A percentile compares a stretch with the other conserved stretches of the same genome.
Evolutionary conservation across 768 basidiomycete species (phyloP).

Genomic region (Podaxis carcinomalis): DNA sequence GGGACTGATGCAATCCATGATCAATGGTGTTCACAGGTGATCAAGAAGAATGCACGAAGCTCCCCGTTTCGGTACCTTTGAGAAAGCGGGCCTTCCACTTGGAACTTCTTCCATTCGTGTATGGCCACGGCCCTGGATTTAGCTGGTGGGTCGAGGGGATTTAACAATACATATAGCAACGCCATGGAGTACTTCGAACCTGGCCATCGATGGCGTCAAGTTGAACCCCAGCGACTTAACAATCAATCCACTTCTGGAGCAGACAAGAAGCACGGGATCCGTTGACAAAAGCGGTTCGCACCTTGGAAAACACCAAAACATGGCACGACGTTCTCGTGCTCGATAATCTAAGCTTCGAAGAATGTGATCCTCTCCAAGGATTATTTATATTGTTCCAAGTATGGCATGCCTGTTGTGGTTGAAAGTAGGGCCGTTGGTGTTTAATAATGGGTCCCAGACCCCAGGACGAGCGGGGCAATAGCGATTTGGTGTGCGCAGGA

Average conservation of each 20-base stretch:
- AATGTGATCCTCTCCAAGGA: not conserved
- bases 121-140: not conserved
- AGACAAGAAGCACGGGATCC: not conserved
- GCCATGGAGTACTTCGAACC: not conserved
- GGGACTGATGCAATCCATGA: constrained; percentile 1
- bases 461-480: not conserved
- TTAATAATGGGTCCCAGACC: not conserved
- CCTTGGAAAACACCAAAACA: not conserved
- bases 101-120: constrained; percentile 1
- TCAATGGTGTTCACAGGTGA: constrained; percentile 1
- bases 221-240: not conserved
- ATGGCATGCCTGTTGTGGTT: not conserved
- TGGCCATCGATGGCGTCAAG: not conserved
- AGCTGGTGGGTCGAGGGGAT: not conserved
- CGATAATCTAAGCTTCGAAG: not conserved
- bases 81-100: not conserved
- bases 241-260: not conserved
- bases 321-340: not conserved
- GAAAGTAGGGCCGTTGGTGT: not conserved
- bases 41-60: not conserved
- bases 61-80: not conserved
- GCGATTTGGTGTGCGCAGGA: not conserved
- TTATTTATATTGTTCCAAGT: not conserved
- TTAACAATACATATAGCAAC: too few relatives aligned
- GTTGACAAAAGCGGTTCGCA: not conserved